Percentiles rank a stretch among this genome's conserved stretches.
phyloP scores from a whole-genome alignment of 2,329 filamentous ascomycete species.

The Alternaria metachromatica region DNA sequence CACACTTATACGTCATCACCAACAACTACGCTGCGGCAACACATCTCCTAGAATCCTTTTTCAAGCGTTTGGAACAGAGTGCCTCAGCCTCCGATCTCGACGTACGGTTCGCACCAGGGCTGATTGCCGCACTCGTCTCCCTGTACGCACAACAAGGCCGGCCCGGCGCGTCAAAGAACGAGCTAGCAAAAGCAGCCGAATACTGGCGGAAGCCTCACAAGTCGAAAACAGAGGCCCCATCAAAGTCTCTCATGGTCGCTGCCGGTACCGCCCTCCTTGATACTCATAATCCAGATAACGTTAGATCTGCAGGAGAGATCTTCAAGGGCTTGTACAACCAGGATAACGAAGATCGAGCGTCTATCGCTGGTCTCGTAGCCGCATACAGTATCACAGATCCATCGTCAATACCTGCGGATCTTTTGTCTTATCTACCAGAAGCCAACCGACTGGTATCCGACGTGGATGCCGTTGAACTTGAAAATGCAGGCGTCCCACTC shows the following conservation, averaged over 20 bases:
- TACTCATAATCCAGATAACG: constrained; percentile 72
- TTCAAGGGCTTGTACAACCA: constrained; percentile 75
- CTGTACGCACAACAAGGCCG: constrained; percentile 80
- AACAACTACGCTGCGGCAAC: constrained; percentile 77
- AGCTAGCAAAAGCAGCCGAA: constrained; percentile 78
- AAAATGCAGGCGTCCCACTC: constrained; percentile 70
- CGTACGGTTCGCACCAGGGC: constrained; percentile 80
- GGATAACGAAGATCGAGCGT: constrained; percentile 71
- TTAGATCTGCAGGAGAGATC: constrained; percentile 74
- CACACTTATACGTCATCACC: constrained; percentile 79
- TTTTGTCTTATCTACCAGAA: constrained; percentile 65
- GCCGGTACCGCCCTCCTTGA: constrained; percentile 83
- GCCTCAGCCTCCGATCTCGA: constrained; percentile 65
- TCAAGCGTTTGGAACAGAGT: constrained; percentile 72
- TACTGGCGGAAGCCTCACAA: constrained; percentile 74
- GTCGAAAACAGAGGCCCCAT: constrained; percentile 52
- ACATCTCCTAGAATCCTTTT: constrained; percentile 75
- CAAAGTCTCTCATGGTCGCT: constrained; percentile 70
- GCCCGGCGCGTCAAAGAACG: constrained; percentile 71
- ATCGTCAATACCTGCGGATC: constrained; percentile 59
- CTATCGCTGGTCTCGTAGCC: constrained; percentile 84
- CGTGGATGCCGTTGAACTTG: constrained; percentile 67
- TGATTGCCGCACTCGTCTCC: constrained; percentile 80
- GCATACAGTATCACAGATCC: constrained; percentile 72
- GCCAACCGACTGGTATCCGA: constrained; percentile 67